These are phyloP conservation scores for Recurvomyces mirabilis DNA, from an alignment of 495 filamentous ascomycete species.

Conservation along the genomic window DNA sequence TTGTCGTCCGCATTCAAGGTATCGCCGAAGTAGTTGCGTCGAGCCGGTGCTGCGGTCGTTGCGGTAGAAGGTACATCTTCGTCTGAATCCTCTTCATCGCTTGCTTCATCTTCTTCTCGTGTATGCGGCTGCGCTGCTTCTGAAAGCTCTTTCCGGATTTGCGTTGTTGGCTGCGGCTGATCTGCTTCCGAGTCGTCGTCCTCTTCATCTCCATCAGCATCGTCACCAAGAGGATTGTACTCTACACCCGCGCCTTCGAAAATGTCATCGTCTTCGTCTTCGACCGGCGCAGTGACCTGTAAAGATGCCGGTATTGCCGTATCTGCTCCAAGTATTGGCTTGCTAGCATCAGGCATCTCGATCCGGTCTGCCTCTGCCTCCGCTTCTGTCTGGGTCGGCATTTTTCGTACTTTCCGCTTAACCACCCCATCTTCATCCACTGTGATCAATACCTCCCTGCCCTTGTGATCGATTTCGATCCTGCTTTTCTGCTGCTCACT, in stretches of 20 bases:
- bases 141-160: not conserved
- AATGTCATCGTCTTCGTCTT: slow-evolving; percentile 58
- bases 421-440: slow-evolving; percentile 78
- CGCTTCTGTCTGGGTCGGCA: slow-evolving; percentile 25
- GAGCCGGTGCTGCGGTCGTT: slow-evolving; percentile 24
- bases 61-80: not conserved
- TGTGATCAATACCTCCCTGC: slow-evolving; percentile 74
- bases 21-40: slow-evolving; percentile 53
- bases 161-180: too few relatives aligned
- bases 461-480: slow-evolving; percentile 63
- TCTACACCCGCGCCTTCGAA: slow-evolving; percentile 79
- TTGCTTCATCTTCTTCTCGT: not conserved
- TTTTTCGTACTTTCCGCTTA: slow-evolving; percentile 67
- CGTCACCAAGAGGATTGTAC: slow-evolving; percentile 66
- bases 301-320: slow-evolving; percentile 51
- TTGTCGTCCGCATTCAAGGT: too few relatives aligned
- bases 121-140: not conserved
- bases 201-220: slow-evolving; percentile 13
- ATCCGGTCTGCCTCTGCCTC: not conserved
- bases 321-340: slow-evolving; percentile 16
- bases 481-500: slow-evolving; percentile 56
- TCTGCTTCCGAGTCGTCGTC: not conserved
- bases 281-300: slow-evolving; percentile 35
- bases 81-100: not conserved
- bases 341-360: slow-evolving; percentile 11